Base-by-base conservation (phyloP, 805 yeast species). In the Lachancea sp. region DNA sequence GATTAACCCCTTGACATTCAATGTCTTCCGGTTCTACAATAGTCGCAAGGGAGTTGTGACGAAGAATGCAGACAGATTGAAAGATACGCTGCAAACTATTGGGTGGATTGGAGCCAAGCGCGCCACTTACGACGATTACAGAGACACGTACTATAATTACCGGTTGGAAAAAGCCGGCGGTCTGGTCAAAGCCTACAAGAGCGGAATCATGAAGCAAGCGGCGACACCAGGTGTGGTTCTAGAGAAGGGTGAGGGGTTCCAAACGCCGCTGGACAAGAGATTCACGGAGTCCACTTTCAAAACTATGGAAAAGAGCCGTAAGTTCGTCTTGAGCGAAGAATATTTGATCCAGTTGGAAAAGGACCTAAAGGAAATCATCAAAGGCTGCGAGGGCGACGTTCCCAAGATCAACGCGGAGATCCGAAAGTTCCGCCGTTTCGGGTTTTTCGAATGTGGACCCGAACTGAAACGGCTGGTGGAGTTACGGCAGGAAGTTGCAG, bases 21-120 rank as follows among this genome's bases (percentile, higher is more conserved):
- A 68, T 53, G 74, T 70, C 37, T 36, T 51, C 28, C 55, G 40
- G 15, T 46, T 56, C 29, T 56, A 58, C 40, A 40, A 50, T 47
- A 57, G 57, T 50, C 67, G 58, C 41, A 62, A 45, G 39, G 61
- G 53, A 51, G 69, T 55, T 11, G 23, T 54, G 16, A 37, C 51
- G 20, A 46, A 47, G 4, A 48, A 58, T 16, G 58, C 56, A 48
- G 68, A 48, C 37, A 46, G 40, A 43, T 52, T 56, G 50, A 69
- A 55, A 47, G 58, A 60, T 18, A 68, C 74, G 43, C 71, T 89
- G 51, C 50, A 78, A 24, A 62, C 64, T 3, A 66, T 89, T 50
- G 97, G 97, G 36, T 92, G 97, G 97, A 87, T 96, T n/a, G 95
- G 96, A 40, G 74, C 92, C 18, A 82, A 80, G 61, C 79, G 80